Percentiles rank a stretch among this genome's conserved stretches.
Conservation (phyloP, 495 filamentous ascomycete species). For the Penicillium malachiteum region DNA sequence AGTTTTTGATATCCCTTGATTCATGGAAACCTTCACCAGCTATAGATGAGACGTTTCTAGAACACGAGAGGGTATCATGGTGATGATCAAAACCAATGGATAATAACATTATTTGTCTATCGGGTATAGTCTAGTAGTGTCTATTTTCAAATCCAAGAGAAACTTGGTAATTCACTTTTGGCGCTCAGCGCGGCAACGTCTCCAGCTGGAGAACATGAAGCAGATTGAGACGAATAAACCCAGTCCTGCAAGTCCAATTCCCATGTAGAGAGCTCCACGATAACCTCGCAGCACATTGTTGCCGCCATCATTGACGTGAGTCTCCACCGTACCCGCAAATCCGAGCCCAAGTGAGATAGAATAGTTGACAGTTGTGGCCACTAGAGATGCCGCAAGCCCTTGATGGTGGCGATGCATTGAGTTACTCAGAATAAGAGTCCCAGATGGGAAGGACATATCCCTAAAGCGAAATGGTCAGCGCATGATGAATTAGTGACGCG, state of each 20-base stretch:
- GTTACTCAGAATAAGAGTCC: conserved; percentile 59
- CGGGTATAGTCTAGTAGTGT: no score
- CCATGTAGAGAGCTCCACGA: conserved; percentile 57
- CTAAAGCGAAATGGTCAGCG: neutral
- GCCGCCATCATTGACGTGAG: conserved; percentile 44
- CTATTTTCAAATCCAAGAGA: no score
- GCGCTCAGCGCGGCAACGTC: neutral
- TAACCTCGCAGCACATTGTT: conserved; percentile 51
- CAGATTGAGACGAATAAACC: neutral
- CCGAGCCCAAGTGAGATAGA: conserved; percentile 59
- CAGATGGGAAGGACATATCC: conserved; percentile 61
- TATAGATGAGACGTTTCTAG: no score
- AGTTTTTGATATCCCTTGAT: neutral
- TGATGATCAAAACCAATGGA: no score
- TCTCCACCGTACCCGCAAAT: conserved; percentile 60
- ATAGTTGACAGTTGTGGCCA: conserved; percentile 62
- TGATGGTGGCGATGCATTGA: conserved; percentile 58
- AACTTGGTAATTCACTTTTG: no score
- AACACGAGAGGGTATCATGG: no score
- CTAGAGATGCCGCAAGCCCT: conserved; percentile 58
- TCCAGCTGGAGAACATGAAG: neutral
- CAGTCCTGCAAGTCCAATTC: conserved; percentile 36
- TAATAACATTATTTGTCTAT: no score
- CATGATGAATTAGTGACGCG: conserved; percentile 5
- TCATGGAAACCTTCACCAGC: neutral